Evolutionary conservation across 345 rosid species (phyloP), one percentile per base, ranked within the genome.

Genomic region (Noccaea bulbosa): DNA sequence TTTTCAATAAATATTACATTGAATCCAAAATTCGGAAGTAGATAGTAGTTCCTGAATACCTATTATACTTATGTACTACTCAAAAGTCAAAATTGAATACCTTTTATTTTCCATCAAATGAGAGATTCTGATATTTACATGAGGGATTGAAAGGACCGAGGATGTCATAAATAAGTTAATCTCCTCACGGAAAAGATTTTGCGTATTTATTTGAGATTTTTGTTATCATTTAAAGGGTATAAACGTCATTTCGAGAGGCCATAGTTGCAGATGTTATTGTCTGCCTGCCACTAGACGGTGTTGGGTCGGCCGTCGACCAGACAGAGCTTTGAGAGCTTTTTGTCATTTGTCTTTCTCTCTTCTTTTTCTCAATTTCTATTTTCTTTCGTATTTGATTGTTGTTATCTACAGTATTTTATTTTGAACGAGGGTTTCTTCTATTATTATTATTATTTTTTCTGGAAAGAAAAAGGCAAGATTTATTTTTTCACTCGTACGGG

Each of bases 291-390:
- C 78, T 60, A 74, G 41, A 33, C 16, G 49, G 62, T 74, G 78
- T 67, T 67, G 44, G 78, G 78, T 74, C 78, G 78, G 78, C 78
- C 78, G 63, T 74, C 78, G 1, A 22, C 69, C 57, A 67, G 78
- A 74, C 78, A 74, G 11, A 12, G 56, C 35, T 53, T 60, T 44
- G 62, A 74, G 68, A 43, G 73, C 63, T 60, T 67, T 74, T 74
- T 60, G 49, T 67, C 44, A 67, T 67, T 60, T 74, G 78, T 74
- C 73, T 67, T 44, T 67, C 54, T 74, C 49, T 38, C 49, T 38
- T 16, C 9, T 0, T 32, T 34, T 62, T 35, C 27, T 20, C 2
- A 27, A 27, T 7, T 39, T 17, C 2, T 38, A 0, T 40, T 46
- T 43, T 2, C 5, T 27, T 37, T 53, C 53, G 63, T 52, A 20